Percentiles rank a stretch among this genome's conserved stretches.
phyloP scores from a whole-genome alignment of 192 early-diverging fungal species.

The Obelidium mucronatum region DNA sequence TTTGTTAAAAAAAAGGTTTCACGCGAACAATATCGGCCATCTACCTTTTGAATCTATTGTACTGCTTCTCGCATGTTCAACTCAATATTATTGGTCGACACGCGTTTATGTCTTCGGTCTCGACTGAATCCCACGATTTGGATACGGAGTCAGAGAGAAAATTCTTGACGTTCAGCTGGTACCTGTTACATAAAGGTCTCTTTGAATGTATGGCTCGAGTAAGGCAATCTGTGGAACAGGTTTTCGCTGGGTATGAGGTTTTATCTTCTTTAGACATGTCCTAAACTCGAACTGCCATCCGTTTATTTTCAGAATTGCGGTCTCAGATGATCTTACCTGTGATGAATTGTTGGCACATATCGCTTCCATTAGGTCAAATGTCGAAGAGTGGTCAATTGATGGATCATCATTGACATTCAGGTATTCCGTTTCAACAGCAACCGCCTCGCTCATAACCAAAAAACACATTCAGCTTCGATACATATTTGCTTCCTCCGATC shows the following conservation, averaged over 20 bases:
- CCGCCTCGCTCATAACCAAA: neutral
- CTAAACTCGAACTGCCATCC: neutral
- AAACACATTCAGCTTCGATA: conserved; percentile 55
- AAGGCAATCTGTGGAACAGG: conserved; percentile 68
- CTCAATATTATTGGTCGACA: conserved; percentile 90
- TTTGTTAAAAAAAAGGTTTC: conserved; percentile 64
- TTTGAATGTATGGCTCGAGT: conserved; percentile 73
- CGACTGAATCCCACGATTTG: conserved; percentile 38
- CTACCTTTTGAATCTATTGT: conserved; percentile 87
- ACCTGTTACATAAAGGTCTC: conserved; percentile 90
- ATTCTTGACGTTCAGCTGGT: conserved; percentile 92
- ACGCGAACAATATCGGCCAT: conserved; percentile 84
- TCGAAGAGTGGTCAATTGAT: conserved; percentile 32
- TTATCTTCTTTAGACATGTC: neutral
- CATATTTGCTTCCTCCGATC: conserved; percentile 53
- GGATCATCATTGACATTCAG: conserved; percentile 1
- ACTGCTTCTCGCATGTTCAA: conserved; percentile 84
- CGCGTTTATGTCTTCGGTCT: conserved; percentile 71
- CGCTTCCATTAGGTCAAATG: conserved; percentile 35
- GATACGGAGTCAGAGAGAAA: conserved; percentile 71
- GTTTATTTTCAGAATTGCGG: conserved; percentile 39
- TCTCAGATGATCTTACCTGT: conserved; percentile 40
- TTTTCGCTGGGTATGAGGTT: conserved; percentile 60
- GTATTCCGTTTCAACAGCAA: too few relatives aligned
- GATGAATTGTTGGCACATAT: conserved; percentile 40